Evolutionary conservation across 306 rosid genomes (phyloP), one percentile per base, ranked within the genome.

Genomic region (Macrotyloma uniflorum): DNA sequence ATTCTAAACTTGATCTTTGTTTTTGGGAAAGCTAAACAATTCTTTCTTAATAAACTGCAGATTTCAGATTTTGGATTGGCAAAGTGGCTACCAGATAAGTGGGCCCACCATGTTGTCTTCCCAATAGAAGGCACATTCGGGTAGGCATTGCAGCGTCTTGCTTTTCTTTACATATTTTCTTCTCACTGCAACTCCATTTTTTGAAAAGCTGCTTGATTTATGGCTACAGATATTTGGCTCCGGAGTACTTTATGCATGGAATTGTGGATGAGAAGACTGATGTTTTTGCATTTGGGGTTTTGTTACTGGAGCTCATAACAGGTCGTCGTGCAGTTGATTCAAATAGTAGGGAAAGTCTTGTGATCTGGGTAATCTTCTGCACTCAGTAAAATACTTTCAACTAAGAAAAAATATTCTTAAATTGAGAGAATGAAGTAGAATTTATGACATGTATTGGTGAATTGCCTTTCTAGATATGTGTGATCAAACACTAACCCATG

Each of bases 111-210:
- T 83, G 89, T 93, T 19, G 91, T 89, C 20, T 93, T 77, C 90
- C 98, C 98, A 2, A 91, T 93, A 23, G 98, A 93, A 79, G 98
- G 98, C 83, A 93, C 98, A 75, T 89, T 93, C 13, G 98, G 98
- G 98, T 91, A 59, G 54, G 91, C 57, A 22, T 22, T 6, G 57
- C 83, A 20, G 35, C 74, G 26, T 68, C 63, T 23, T 30, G 22
- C 5, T 51, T 10, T 33, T 11, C 26, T 23, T n/a, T 23, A 0
- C n/a, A 4, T 70, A 47, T 54, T 64, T 42, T 49, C 13, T 18
- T 53, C 11, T 53, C 50, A 18, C 6, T 20, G 23, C 23, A 7
- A 46, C 3, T 73, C 23, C 24, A 22, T 59, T 32, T 79, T 15
- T 49, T 79, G 24, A 83, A 67, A 47, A 11, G 8, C 9, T 42